Evolutionary conservation across 768 basidiomycete species (phyloP), one percentile per base, ranked within the genome.

Genomic region (Phylloporus sp.): DNA sequence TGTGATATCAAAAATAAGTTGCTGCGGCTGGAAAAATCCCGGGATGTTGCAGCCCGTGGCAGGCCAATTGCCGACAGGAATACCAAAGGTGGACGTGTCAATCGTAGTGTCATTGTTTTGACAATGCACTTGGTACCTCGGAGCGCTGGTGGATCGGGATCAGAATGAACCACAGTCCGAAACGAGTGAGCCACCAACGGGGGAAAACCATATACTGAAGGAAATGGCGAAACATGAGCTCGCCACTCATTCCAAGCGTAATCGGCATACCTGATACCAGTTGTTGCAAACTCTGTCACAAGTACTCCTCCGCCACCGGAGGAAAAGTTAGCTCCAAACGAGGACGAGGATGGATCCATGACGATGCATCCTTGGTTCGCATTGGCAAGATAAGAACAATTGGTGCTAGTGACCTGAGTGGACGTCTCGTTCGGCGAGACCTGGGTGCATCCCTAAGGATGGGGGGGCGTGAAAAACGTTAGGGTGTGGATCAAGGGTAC

Each of bases 1-100:
- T 1, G 87, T 86, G 51, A 89, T 89, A 61, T 86, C 83, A 50
- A 90, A 80, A 16, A 88, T 82, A 38, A 90, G 73, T 51, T 80
- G 74, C 60, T 89, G 86, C 0, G 81, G 72, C 46, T 76, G 69
- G 64, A 87, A 86, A 67, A 75, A 85, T 18, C 70, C 58, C 45
- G 72, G 68, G 28, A 81, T 72, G 31, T 70, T 63, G 67, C 89
- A 91, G 22, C 74, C 73, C 15, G 73, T 71, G 2, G 77, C 67
- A 5, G 83, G 79, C 79, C 83, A 91, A 59, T 86, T 85, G 1
- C 79, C 86, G 3, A 80, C 75, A 0, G 89, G 88, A n/a, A 71
- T 74, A 12, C 89, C 88, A 3, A 88, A 71, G 6, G 74, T 72
- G 8, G 77, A 65, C 3, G 80, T 84, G 64, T 84, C 73, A 57